These are phyloP conservation scores for Rhododendron molle DNA, from an alignment of 148 eudicot species.

Conservation along the genomic window DNA sequence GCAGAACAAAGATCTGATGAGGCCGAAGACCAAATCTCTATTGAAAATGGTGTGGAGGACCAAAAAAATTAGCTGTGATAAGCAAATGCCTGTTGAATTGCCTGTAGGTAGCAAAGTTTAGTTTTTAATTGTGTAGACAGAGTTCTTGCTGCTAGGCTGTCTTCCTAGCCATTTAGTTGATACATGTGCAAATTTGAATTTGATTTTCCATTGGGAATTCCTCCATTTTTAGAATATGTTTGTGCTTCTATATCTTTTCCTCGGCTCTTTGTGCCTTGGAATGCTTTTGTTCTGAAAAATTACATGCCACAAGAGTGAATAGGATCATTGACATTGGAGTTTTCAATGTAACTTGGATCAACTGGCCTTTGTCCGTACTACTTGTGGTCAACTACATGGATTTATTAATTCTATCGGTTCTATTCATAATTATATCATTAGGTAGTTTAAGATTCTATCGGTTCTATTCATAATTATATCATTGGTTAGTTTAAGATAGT, in stretches of 20 bases:
- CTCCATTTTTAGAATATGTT: neutral
- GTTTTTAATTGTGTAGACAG: neutral
- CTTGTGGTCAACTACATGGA: neutral
- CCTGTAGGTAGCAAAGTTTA: neutral
- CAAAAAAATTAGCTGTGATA: neutral
- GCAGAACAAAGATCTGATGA: neutral
- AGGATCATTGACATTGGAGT: neutral
- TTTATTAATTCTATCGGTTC: too few relatives aligned
- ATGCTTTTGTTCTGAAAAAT: neutral
- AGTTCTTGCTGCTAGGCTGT: neutral
- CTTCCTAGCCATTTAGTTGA: neutral
- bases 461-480: too few relatives aligned
- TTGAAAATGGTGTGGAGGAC: neutral
- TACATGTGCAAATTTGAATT: neutral
- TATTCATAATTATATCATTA: too few relatives aligned
- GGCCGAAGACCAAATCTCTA: neutral
- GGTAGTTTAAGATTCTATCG: too few relatives aligned
- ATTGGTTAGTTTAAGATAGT: too few relatives aligned
- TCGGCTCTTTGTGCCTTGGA: neutral
- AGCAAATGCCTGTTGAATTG: neutral
- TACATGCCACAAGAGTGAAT: neutral
- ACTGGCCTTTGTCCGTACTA: neutral
- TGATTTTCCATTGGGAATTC: neutral
- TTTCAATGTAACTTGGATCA: neutral
- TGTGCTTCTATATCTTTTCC: neutral